Evolutionary conservation across 768 basidiomycete genomes (phyloP).

Genomic region (Pluteus cervinus): DNA sequence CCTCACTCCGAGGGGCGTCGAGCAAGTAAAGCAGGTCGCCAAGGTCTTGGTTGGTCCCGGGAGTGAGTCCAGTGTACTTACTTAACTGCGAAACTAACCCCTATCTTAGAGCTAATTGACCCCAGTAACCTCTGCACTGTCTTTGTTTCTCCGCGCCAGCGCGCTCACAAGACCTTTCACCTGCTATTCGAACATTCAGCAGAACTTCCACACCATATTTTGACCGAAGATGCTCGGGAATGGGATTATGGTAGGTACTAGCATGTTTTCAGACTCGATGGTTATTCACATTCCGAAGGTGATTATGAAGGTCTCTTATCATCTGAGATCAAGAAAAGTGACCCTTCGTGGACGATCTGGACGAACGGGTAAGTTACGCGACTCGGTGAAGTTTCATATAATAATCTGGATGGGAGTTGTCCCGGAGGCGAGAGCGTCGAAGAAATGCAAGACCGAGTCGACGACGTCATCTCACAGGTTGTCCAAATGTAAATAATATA

Average conservation of each 20-base stretch:
- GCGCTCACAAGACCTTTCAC: constrained; percentile 84
- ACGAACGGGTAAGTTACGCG: constrained; percentile 55
- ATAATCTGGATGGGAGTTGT: constrained; percentile 42
- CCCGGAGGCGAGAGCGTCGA: constrained; percentile 82
- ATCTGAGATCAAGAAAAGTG: constrained; percentile 67
- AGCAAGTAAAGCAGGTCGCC: constrained; percentile 62
- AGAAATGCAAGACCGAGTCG: constrained; percentile 77
- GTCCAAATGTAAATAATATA: constrained; percentile 10
- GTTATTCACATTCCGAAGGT: constrained; percentile 30
- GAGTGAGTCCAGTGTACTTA: constrained; percentile 41
- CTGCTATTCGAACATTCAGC: constrained; percentile 55
- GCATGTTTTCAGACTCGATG: not conserved
- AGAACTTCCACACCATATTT: constrained; percentile 40
- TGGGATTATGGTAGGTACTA: constrained; percentile 70
- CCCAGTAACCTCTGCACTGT: constrained; percentile 70
- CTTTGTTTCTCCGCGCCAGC: constrained; percentile 80
- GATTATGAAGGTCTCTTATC: constrained; percentile 80
- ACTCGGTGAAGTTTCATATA: constrained; percentile 5
- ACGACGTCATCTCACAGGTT: constrained; percentile 68
- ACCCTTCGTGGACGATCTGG: constrained; percentile 77
- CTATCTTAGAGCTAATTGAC: constrained; percentile 60
- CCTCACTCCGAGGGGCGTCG: constrained; percentile 70
- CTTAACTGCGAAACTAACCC: constrained; percentile 1
- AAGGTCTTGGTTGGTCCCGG: constrained; percentile 66
- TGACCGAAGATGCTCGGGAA: constrained; percentile 67